Evolutionary conservation across 164 flowering plant species (phyloP).

Genomic region (Pachysandra terminalis): DNA sequence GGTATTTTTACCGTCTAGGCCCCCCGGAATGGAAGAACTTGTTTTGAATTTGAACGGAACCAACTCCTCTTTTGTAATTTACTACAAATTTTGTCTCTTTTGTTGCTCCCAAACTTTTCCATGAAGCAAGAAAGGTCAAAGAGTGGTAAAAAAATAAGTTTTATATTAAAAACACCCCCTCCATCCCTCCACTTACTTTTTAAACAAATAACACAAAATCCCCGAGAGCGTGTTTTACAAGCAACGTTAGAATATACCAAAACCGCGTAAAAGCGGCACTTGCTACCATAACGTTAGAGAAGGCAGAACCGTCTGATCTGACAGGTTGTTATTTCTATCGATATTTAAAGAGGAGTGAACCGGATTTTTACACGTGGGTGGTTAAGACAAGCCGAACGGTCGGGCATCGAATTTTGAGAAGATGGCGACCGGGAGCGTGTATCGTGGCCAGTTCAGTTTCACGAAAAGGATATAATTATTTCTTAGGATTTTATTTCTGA

Average conservation of each 20-base stretch:
- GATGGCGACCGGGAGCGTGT: constrained; percentile 27
- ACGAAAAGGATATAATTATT: constrained; percentile 9
- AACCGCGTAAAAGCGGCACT: constrained; percentile 21
- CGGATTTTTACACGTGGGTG: not conserved
- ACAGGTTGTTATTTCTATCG: not conserved
- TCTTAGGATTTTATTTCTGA: constrained; percentile 2
- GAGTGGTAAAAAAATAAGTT: no score
- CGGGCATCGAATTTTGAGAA: constrained; percentile 12
- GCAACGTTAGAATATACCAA: constrained; percentile 16
- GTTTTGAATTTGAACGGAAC: not conserved
- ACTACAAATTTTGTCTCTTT: not conserved
- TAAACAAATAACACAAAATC: not conserved
- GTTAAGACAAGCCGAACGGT: constrained; percentile 1
- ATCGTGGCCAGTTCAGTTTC: constrained; percentile 15
- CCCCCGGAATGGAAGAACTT: no score
- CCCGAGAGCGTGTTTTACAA: constrained; percentile 18
- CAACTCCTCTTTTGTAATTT: not conserved
- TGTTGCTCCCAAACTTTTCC: constrained; percentile 1
- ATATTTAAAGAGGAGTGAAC: not conserved
- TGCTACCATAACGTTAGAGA: not conserved
- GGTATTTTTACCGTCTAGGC: no score
- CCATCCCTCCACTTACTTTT: no score
- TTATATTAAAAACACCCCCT: constrained; percentile 3
- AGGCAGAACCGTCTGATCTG: not conserved
- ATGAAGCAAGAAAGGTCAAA: constrained; percentile 1